phyloP scores from a whole-genome alignment of 345 rosid species.

The Syzygium aromaticum region DNA sequence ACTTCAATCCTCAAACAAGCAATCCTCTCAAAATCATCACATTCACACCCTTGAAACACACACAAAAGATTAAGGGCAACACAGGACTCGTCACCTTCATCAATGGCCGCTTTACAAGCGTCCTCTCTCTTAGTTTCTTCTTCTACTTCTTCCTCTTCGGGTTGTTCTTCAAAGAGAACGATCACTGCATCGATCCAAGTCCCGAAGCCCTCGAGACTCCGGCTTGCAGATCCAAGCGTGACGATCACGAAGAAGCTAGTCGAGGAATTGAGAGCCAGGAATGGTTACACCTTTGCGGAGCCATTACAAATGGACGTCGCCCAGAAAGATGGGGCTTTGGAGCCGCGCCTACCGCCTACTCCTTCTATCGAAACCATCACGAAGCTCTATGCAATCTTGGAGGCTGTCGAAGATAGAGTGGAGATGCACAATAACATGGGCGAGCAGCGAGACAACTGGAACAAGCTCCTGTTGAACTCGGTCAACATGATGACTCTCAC shows the following conservation, averaged over 20 bases:
- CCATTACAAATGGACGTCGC: neutral
- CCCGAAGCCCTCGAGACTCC: neutral
- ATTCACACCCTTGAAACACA: neutral
- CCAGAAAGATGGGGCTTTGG: neutral
- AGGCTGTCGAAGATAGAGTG: constrained; percentile 46
- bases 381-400: constrained; percentile 40
- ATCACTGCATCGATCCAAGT: neutral
- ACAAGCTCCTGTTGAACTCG: constrained; percentile 46
- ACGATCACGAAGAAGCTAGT: neutral
- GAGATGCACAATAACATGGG: constrained; percentile 65
- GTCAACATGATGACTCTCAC: constrained; percentile 59
- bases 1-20: neutral
- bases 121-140: neutral
- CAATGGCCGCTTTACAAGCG: neutral
- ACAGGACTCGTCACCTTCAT: neutral
- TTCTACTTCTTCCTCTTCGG: neutral
- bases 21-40: neutral
- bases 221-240: neutral
- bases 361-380: neutral
- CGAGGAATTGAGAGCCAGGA: neutral
- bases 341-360: neutral
- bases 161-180: neutral
- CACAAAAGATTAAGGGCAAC: neutral
- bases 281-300: neutral
- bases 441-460: constrained; percentile 62